Evolutionary conservation across 352 stramenopile genomes (phyloP), one percentile per base, ranked within the genome.

Genomic region (Globisporangium solare): DNA sequence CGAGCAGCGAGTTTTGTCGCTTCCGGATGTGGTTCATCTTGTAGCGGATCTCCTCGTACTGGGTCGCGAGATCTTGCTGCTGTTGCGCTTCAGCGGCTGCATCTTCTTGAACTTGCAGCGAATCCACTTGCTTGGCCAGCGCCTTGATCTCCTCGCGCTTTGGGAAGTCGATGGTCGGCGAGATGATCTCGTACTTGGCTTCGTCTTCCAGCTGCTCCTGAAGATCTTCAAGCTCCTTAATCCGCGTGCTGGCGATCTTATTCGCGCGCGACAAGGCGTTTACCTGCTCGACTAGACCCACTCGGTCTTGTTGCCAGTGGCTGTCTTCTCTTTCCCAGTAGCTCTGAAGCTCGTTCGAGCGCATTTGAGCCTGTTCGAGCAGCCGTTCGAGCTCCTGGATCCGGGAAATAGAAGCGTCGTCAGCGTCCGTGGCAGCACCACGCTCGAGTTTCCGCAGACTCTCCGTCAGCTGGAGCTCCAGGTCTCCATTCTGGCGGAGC

Each of bases 201-300:
- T 74, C 64, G n/a, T 75, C 73, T 0, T 81, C 64, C 13, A 83
- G 53, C 8, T 79, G 61, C n/a, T 72, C 67, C 3, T 73, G 74
- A 10, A 83, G 67, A 11, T 71, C 61, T n/a, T 64, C 64, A 0
- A 78, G 41, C 6, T 76, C 51, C 39, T 54, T 48, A 11, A 83
- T 61, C n/a, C 77, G 63, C 39, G 62, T 45, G 5, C 45, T 58
- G 5, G 60, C 58, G 21, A 63, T 68, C 1, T 67, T 40, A 8
- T 63, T 62, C 1, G 60, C 47, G 1, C 49, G 24, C 24, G 49
- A 70, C 6, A 83, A 63, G 32, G 59, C 39, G 15, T 62, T 56
- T 17, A 79, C 47, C 27, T 76, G 40, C 5, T 43, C 47, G 1
- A 51, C 27, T 3, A 69, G 47, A 13, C 39, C 37, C 6, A 6